Conservation (phyloP, 495 filamentous ascomycete genomes). For the Aspergillus coremiiformis region DNA sequence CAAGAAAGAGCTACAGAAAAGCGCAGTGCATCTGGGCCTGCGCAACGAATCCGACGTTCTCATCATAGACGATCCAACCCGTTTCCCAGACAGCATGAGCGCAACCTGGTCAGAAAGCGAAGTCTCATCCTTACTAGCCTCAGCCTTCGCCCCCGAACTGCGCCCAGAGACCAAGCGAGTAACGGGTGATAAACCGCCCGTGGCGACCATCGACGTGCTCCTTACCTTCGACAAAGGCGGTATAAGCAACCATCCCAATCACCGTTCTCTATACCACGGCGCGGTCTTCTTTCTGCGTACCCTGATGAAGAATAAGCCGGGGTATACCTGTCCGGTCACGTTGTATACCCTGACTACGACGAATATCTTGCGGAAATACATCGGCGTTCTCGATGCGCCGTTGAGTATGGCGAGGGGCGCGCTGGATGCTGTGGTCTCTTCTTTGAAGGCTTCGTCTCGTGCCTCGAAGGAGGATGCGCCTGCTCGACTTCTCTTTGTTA, state of each 20-base stretch:
- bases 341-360: constrained; percentile 76
- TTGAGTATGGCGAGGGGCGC: constrained; percentile 49
- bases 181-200: constrained; percentile 27
- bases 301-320: constrained; percentile 54
- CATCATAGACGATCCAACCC: constrained; percentile 64
- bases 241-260: constrained; percentile 83
- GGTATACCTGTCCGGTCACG: constrained; percentile 65
- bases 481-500: constrained; percentile 60
- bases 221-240: constrained; percentile 82
- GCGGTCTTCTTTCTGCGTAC: constrained; percentile 61
- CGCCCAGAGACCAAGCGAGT: constrained; percentile 15
- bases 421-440: constrained; percentile 29
- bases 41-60: constrained; percentile 66
- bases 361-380: constrained; percentile 69
- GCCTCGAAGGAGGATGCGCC: constrained; percentile 31
- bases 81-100: constrained; percentile 85
- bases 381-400: constrained; percentile 63
- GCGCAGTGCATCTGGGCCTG: constrained; percentile 67
- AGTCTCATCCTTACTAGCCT: constrained; percentile 59
- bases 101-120: constrained; percentile 61
- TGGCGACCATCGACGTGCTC: constrained; percentile 66
- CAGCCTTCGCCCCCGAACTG: constrained; percentile 60
- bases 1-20: constrained; percentile 74
- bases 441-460: constrained; percentile 23
- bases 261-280: constrained; percentile 78